Percentiles rank a stretch among this genome's conserved stretches.
phyloP scores from a whole-genome alignment of 225 moss, liverwort and hornwort species.

The Pleurozium schreberi region DNA sequence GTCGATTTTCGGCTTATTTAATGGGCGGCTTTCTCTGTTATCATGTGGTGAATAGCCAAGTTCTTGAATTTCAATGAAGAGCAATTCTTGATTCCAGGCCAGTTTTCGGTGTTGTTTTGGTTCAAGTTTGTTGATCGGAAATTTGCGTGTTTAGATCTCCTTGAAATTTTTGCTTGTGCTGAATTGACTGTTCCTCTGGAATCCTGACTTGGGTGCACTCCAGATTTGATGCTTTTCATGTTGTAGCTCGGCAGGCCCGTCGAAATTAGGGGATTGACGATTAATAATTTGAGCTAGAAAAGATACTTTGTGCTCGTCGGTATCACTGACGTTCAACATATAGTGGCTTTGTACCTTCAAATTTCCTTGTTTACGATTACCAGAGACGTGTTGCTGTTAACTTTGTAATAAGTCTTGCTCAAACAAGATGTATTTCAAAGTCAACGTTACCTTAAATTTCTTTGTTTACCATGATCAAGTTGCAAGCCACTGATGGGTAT shows the following conservation, averaged over 20 bases:
- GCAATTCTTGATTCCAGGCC: not conserved
- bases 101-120: not conserved
- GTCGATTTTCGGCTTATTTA: not conserved
- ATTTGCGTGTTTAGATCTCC: not conserved
- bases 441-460: not conserved
- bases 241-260: not conserved
- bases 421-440: not conserved
- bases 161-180: not conserved
- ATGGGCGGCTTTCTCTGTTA: not conserved
- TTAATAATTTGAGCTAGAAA: not conserved
- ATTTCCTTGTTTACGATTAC: not conserved
- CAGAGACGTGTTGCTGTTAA: not conserved
- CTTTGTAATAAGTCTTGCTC: too few relatives aligned
- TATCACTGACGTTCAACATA: not conserved
- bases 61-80: slow-evolving; percentile 10
- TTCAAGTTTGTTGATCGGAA: not conserved
- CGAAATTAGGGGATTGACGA: not conserved
- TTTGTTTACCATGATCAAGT: not conserved
- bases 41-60: slow-evolving; percentile 8
- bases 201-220: too few relatives aligned
- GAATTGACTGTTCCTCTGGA: not conserved
- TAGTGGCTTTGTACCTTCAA: not conserved
- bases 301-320: not conserved
- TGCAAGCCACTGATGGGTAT: not conserved
- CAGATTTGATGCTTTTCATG: not conserved